phyloP scores from a whole-genome alignment of 164 flowering plant species.

The Vitis rupestris region DNA sequence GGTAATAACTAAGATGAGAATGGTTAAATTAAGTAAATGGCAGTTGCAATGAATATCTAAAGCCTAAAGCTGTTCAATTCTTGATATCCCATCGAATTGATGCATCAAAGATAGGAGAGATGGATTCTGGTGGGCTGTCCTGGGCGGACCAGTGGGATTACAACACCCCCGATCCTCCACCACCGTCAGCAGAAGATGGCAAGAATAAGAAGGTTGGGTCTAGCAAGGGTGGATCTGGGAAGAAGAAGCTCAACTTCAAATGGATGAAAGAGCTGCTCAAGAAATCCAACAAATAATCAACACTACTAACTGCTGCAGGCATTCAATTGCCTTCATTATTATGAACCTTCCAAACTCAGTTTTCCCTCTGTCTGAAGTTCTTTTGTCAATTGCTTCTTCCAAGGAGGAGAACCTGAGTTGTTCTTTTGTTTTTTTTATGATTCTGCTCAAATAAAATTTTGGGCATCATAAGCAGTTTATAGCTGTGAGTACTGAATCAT shows the following conservation, averaged over 20 bases:
- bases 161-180: constrained; percentile 37
- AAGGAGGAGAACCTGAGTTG: too few relatives aligned
- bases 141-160: constrained; percentile 83
- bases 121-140: constrained; percentile 55
- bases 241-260: constrained; percentile 38
- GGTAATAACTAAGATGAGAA: too few relatives aligned
- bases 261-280: constrained; percentile 53
- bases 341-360: too few relatives aligned
- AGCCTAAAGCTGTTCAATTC: constrained; percentile 1
- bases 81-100: neutral
- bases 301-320: too few relatives aligned
- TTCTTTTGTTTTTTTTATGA: too few relatives aligned
- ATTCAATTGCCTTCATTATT: neutral
- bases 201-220: constrained; percentile 30
- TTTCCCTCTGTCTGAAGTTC: too few relatives aligned
- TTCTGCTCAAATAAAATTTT: too few relatives aligned
- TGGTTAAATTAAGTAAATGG: constrained; percentile 15
- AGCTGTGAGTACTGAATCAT: too few relatives aligned
- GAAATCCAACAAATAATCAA: constrained; percentile 34
- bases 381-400: too few relatives aligned
- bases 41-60: constrained; percentile 7
- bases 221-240: constrained; percentile 21
- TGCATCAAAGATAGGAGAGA: constrained; percentile 10
- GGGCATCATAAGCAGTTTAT: too few relatives aligned
- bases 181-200: constrained; percentile 25